Base-by-base conservation (phyloP, 148 eudicot genomes). In the Rhododendron simsii region DNA sequence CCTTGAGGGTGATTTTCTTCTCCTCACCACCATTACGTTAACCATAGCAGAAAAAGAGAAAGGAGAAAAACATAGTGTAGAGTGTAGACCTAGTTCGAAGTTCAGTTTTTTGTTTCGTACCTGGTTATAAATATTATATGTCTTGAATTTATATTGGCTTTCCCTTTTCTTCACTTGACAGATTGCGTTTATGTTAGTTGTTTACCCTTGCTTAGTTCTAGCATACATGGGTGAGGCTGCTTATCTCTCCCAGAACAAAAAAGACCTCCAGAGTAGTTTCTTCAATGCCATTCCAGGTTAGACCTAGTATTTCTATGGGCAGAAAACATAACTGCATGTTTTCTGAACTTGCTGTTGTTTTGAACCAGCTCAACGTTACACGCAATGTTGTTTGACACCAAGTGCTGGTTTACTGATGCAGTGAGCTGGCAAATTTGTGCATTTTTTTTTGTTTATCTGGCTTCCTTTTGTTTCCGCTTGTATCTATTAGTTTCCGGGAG, bases 191-290 rank as follows among this genome's bases (percentile, higher is more conserved):
- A 71, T 88, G 51, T 90, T 87, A 85, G 87, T 91, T 86, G 93
- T 90, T 21, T 91, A 91, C 83, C 93, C 93, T 57, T 91, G 91
- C 84, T 86, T 91, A 78, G 86, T 91, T 63, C 87, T 91, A 84
- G 93, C 93, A 28, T 91, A 91, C 80, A 91, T 90, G 93, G 93
- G 93, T 30, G 93, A 91, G 82, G 93, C 93, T 81, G 93, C 93
- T 28, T 91, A 91, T 87, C 91, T 91, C 61, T 89, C 93, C n/a
- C 88, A 87, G 83, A 90, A 91, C 75, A 86, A 85, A 61, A 83
- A 81, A 84, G 88, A 91, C 78, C 88, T 91, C 84, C 88, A 88
- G 79, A 90, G 89, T 84, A 91, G 93, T 45, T 91, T 91, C 79
- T 91, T 78, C 88, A 87, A 77, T 69, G 89, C 93, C 85, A 87